These are phyloP conservation scores for Jaapia argillacea DNA, from an alignment of 768 basidiomycete species.

Conservation along the genomic window DNA sequence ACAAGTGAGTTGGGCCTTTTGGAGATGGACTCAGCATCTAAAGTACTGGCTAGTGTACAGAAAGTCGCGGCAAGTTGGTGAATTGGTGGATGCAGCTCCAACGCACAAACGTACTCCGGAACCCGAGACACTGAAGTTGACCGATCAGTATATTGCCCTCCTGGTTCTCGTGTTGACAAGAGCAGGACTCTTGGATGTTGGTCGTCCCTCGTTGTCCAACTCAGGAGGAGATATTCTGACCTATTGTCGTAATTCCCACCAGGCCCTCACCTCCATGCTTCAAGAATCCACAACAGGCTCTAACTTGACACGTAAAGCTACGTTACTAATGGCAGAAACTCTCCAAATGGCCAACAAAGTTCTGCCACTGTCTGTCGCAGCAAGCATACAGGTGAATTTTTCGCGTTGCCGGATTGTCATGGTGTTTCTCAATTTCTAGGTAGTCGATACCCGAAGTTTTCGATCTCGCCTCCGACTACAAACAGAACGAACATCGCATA, in stretches of 20 bases:
- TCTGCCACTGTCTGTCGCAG: constrained; percentile 72
- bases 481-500: constrained; percentile 67
- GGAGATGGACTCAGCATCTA: constrained; percentile 13
- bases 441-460: constrained; percentile 84
- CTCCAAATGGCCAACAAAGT: constrained; percentile 84
- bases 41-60: background rate
- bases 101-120: constrained; percentile 23
- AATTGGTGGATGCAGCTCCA: constrained; percentile 13
- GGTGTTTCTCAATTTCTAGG: constrained; percentile 1
- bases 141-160: constrained; percentile 88
- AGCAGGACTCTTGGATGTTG: constrained; percentile 81
- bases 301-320: constrained; percentile 80
- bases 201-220: constrained; percentile 13
- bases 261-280: constrained; percentile 83
- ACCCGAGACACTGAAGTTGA: constrained; percentile 64
- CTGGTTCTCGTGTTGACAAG: constrained; percentile 77
- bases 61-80: constrained; percentile 8
- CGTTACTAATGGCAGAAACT: constrained; percentile 83
- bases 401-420: background rate
- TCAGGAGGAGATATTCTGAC: constrained; percentile 1
- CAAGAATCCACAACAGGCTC: constrained; percentile 70
- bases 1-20: constrained; percentile 48
- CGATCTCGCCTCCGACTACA: constrained; percentile 71
- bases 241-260: background rate
- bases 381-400: constrained; percentile 64